Percentiles rank a stretch among this genome's conserved stretches.
Conservation (phyloP, 192 early-diverging fungal species). For the Gryganskiella cystojenkinii region DNA sequence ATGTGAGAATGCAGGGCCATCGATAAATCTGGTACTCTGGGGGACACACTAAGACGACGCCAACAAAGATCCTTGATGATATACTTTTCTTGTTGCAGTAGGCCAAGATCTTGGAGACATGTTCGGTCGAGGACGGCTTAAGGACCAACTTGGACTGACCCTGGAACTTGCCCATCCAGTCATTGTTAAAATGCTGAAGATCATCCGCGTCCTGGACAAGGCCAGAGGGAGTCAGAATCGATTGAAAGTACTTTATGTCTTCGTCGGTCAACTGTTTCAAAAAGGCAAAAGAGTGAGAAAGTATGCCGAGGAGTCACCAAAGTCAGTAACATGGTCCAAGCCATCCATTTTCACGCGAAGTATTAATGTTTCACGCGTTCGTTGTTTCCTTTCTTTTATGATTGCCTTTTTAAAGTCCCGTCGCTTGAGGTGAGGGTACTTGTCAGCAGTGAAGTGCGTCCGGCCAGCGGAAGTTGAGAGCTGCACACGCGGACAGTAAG, state of each 20-base stretch:
- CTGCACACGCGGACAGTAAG: no score
- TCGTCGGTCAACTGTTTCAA: constrained; percentile 58
- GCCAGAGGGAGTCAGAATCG: constrained; percentile 55
- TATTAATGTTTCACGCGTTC: not conserved
- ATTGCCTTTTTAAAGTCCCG: not conserved
- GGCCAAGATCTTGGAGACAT: constrained; percentile 85
- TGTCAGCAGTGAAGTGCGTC: no score
- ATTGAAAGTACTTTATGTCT: constrained; percentile 71
- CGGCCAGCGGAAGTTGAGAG: no score
- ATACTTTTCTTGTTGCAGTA: constrained; percentile 84
- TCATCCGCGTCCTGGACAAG: constrained; percentile 66
- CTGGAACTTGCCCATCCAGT: constrained; percentile 97
- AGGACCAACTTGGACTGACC: constrained; percentile 85
- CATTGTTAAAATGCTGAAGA: constrained; percentile 78
- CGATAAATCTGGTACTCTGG: no score
- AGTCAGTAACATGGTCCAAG: no score
- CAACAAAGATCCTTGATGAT: no score
- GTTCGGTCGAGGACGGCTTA: constrained; percentile 84
- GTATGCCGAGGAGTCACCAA: not conserved
- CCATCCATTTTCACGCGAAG: no score
- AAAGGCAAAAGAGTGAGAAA: not conserved
- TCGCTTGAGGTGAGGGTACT: no score
- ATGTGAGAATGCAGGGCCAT: no score
- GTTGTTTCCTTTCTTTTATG: not conserved
- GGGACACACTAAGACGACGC: no score